Evolutionary conservation across 1,284 basidiomycete species (phyloP), one percentile per base, ranked within the genome.

Genomic region (Microbotryum lychnidis-dioicae): DNA sequence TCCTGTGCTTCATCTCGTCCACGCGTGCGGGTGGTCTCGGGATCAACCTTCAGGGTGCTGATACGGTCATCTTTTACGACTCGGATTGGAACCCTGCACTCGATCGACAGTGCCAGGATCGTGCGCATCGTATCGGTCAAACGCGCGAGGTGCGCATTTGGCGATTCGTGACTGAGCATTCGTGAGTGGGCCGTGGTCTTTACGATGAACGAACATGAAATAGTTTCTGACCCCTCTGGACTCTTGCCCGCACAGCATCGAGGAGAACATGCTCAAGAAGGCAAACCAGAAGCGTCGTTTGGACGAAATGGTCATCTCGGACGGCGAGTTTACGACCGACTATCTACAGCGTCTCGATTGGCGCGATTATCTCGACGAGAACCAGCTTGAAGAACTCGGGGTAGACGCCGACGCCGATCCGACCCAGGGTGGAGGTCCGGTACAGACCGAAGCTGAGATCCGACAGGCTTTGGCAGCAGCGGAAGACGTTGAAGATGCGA

Each of bases 51-150:
- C 54, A 93, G 10, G 93, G 93, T n/a, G 93, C 93, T 20, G 91
- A 97, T 74, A 96, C 91, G 0, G 93, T 97, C 68, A 82, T 97
- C 57, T 94, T 93, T 76, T 97, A 96, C 74, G 93, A 97, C 74
- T 90, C 90, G 60, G 94, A 97, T 75, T 97, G 96, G 81, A 97
- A 97, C 72, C 92, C 92, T 0, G 91, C 94, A 67, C 96, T 97
- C 87, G 93, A 97, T 74, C 81, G 87, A 57, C 93, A 97, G 75
- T 97, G 93, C 75, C 93, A 97, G 79, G 93, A 97, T 76, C 83
- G 92, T 31, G 90, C 90, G 0, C 90, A 93, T 72, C 87, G 91
- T 8, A 97, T 97, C 69, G 93, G 93, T 10, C 93, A 97, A 75
- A 96, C 93, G 55, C 85, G 93, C 29, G 92, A 97, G 71, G 94